These are phyloP conservation scores for Lachnellula arida DNA, from an alignment of 2,329 filamentous ascomycete genomes.

Conservation along the genomic window DNA sequence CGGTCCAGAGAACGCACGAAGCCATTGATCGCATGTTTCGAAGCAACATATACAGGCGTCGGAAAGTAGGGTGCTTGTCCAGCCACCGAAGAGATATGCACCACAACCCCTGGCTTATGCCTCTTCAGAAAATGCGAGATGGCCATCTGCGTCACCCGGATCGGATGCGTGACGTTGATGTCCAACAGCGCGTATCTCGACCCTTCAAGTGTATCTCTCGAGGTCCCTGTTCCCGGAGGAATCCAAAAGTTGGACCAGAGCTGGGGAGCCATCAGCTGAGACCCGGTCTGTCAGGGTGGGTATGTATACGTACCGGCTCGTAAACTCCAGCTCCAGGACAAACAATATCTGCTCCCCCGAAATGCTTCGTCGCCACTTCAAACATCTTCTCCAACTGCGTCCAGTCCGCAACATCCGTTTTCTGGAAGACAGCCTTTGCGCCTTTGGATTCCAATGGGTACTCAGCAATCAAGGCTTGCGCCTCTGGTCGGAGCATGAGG, in stretches of 20 bases:
- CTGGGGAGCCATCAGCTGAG: conserved; percentile 24
- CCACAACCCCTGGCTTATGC: conserved; percentile 30
- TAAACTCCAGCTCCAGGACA: conserved; percentile 45
- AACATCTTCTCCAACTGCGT: conserved; percentile 35
- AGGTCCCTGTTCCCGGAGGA: conserved; percentile 39
- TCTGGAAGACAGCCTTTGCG: conserved; percentile 36
- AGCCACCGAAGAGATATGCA: conserved; percentile 46
- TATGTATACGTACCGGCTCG: conserved; percentile 34
- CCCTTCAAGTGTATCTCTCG: conserved; percentile 36
- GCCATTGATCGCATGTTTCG: conserved; percentile 45
- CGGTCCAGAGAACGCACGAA: conserved; percentile 39
- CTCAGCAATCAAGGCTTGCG: conserved; percentile 30
- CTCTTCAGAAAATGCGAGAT: conserved; percentile 42
- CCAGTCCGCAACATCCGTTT: conserved; percentile 44
- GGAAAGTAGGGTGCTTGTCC: conserved; percentile 36
- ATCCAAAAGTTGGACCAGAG: conserved; percentile 47
- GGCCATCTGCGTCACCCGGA: conserved; percentile 46
- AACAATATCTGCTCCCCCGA: conserved; percentile 35
- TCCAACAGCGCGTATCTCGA: conserved; percentile 42
- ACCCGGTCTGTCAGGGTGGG: background rate
- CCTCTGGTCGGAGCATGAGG: conserved; percentile 39
- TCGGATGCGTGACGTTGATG: conserved; percentile 49
- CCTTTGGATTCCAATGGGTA: conserved; percentile 13
- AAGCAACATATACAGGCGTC: conserved; percentile 43
- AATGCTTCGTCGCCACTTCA: conserved; percentile 31